Base-by-base conservation (phyloP, 2,329 filamentous ascomycete genomes). In the Ilyonectria sp. region DNA sequence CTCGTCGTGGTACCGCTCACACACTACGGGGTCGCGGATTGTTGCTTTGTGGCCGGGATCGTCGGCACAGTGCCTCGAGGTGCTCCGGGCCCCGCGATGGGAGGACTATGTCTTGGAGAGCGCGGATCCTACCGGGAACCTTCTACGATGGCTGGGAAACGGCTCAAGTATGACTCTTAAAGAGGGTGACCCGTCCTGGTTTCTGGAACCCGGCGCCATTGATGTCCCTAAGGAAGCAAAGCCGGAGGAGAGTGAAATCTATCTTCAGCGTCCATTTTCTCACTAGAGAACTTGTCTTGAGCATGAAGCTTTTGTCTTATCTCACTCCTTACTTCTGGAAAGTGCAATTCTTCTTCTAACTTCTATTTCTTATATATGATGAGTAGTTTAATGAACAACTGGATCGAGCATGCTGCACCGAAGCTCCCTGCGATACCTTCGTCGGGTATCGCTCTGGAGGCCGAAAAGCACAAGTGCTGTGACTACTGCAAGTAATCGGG, bases 151-250 rank as follows among this genome's bases (percentile, higher is more conserved):
- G 64, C 37, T 67, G 1, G 64, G 64, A 0, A 54, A 67, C 31
- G 64, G 64, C 1, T 58, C 13, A 31, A 67, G 64, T 23, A 46
- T 63, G 7, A 59, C 59, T 1, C 19, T 63, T 11, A 58, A 53
- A 1, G 37, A 67, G 17, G 64, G 64, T 0, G 60, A 67, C 10
- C 64, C 64, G 19, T 67, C 64, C 7, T 67, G 64, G 64, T 67
- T 63, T 9, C 17, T 67, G 23, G 60, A 67, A 8, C 6, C 33
- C 3, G 53, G 63, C 21, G 21, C 43, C n/a, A 21, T 58, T 10
- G 64, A 67, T 21, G 46, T 44, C 4, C 64, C 64, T 4, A 35
- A 44, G 4, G 64, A 63, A 2, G 40, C 31, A 11, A 63, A 33
- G 29, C 64, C 64, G 0, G 64, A 67, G 21, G 43, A 63, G 15